Base-by-base conservation (phyloP, 306 rosid genomes). In the Malus asiatica region DNA sequence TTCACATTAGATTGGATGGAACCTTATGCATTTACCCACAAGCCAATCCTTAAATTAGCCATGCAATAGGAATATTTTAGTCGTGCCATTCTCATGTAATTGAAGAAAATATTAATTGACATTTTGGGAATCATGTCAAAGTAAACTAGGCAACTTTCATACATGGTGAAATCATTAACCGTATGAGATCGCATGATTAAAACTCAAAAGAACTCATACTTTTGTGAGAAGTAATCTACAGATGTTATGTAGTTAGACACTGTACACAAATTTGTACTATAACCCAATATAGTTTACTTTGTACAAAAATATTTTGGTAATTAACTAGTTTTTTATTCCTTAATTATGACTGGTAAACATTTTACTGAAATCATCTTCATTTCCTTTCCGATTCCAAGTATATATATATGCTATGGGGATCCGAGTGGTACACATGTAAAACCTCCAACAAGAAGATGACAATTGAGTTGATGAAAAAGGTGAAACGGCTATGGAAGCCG, bases 401-500 rank as follows among this genome's bases (percentile, higher is more conserved):
- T 38, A 35, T 7, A 38, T 6, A 35, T 59, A 23, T 11, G 55
- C 8, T 51, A 51, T 14, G 53, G 19, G 53, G 53, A 33, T 38
- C 42, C 2, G 10, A 51, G 55, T 51, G 16, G 55, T 51, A 51
- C 20, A 15, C 3, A 51, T 1, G 55, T 16, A 48, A 48, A 48
- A 48, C 55, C 6, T 51, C 66, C 66, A 61, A 61, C 38, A 14
- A 61, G 66, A 61, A 61, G 66, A 61, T 23, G 66, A 61, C 38
- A 33, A 60, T 44, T 55, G 55, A 40, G 55, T 38, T 25, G 33
- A 69, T 51, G 55, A 51, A 51, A 77, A 25, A 48, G 42, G 46
- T 23, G 75, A 77, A 77, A 70, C n/a, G 30, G 61, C 70, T 60
- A 5, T 61, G 63, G 64, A 77, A 59, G 62, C 53, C 6, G 70